phyloP scores from a whole-genome alignment of 768 basidiomycete species.

The Mycena vitilis region DNA sequence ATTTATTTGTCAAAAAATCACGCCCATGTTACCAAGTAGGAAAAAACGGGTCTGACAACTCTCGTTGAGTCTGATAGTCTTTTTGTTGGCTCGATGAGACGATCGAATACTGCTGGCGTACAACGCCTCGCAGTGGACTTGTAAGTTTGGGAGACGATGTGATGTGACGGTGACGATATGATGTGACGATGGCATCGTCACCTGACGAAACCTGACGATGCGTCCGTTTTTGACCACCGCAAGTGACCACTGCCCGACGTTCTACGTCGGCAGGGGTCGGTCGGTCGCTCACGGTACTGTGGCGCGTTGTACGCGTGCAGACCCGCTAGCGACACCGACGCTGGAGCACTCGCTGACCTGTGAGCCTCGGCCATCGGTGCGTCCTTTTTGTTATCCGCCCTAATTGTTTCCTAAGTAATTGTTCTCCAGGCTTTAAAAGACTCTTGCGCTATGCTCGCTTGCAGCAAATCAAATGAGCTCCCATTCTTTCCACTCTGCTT shows the following conservation, averaged over 20 bases:
- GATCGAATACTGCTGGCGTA: too few relatives aligned
- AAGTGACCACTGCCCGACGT: conserved; percentile 16
- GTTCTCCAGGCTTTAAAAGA: conserved; percentile 20
- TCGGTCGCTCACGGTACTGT: conserved; percentile 14
- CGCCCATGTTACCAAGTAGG: too few relatives aligned
- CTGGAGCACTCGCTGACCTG: conserved; percentile 7
- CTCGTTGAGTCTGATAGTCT: too few relatives aligned
- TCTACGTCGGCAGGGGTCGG: conserved; percentile 26
- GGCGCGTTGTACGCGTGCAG: conserved; percentile 27
- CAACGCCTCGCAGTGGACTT: too few relatives aligned
- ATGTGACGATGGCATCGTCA: conserved; percentile 4
- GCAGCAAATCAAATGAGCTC: conserved; percentile 18
- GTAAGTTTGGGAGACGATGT: not conserved
- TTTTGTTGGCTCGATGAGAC: too few relatives aligned
- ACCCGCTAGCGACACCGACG: conserved; percentile 5
- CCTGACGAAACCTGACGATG: not conserved
- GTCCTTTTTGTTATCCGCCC: conserved; percentile 19
- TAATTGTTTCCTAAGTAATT: conserved; percentile 31
- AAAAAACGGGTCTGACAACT: too few relatives aligned
- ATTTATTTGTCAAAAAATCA: too few relatives aligned
- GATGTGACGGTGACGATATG: not conserved
- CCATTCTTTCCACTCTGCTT: conserved; percentile 16
- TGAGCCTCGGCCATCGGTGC: conserved; percentile 9
- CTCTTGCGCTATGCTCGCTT: conserved; percentile 1
- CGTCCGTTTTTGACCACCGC: not conserved